Evolutionary conservation across 2,329 filamentous ascomycete species (phyloP).

Genomic region (Ceratocystis papillata): DNA sequence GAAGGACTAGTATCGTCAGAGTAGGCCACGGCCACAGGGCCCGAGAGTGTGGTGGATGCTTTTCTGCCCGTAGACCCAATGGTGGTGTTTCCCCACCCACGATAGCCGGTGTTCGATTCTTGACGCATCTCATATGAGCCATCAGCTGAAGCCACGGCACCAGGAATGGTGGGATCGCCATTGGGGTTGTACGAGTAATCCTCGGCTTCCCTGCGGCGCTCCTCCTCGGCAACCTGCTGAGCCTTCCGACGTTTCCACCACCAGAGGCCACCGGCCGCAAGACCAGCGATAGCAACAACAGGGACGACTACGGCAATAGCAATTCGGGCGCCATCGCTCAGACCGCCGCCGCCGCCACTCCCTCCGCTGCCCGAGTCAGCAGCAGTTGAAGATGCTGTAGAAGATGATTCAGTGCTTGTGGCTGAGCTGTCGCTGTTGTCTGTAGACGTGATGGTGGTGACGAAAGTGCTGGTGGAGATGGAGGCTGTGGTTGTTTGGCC

Average conservation of each 20-base stretch:
- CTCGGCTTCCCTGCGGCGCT: conserved; percentile 88
- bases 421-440: conserved; percentile 11
- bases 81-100: conserved; percentile 79
- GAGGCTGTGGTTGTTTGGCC: conserved; percentile 23
- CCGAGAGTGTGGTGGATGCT: conserved; percentile 79
- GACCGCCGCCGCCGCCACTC: conserved; percentile 33
- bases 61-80: conserved; percentile 59
- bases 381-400: conserved; percentile 29
- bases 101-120: conserved; percentile 67
- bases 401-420: conserved; percentile 25
- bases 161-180: conserved; percentile 67
- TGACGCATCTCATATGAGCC: conserved; percentile 66
- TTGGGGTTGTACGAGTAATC: conserved; percentile 99
- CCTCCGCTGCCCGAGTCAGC: conserved; percentile 29
- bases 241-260: conserved; percentile 85
- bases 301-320: conserved; percentile 91
- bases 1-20: conserved; percentile 57
- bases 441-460: conserved; percentile 27
- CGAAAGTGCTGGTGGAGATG: conserved; percentile 25
- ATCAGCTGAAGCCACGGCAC: conserved; percentile 38
- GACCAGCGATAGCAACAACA: conserved; percentile 72
- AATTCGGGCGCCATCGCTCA: conserved; percentile 59
- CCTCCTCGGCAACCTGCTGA: conserved; percentile 72
- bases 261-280: conserved; percentile 66
- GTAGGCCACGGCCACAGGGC: conserved; percentile 53